Evolutionary conservation across 352 stramenopile genomes (phyloP).

Genomic region (Phytopythium kandeliae): DNA sequence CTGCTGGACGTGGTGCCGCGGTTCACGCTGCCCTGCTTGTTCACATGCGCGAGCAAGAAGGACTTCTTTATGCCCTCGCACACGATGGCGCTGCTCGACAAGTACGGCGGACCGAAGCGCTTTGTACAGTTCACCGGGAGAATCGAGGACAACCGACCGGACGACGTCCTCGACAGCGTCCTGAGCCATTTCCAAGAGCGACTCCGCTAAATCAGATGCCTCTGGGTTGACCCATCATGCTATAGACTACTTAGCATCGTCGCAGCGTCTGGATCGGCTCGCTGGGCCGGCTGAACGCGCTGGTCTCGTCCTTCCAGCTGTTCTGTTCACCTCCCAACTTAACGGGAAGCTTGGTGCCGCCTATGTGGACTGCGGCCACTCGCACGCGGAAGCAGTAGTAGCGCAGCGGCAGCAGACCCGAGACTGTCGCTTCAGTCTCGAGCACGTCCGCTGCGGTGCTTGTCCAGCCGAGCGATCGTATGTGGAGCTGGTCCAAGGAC

Average conservation of each 20-base stretch:
- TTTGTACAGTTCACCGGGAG: conserved; percentile 46
- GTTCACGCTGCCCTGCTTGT: conserved; percentile 51
- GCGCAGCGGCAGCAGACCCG: conserved; percentile 12
- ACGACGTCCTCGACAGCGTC: conserved; percentile 33
- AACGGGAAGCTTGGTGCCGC: too few relatives aligned
- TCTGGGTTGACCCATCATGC: too few relatives aligned
- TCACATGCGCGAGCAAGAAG: conserved; percentile 62
- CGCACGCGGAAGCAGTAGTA: conserved; percentile 23
- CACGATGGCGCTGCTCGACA: conserved; percentile 38
- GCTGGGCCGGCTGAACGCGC: conserved; percentile 16
- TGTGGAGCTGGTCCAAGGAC: background rate
- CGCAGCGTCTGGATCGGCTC: conserved; percentile 18
- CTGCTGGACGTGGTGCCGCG: conserved; percentile 35
- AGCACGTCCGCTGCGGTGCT: conserved; percentile 5
- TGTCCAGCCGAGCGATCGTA: conserved; percentile 6
- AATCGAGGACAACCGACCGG: conserved; percentile 59
- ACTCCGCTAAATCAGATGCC: conserved; percentile 8
- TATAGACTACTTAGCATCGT: conserved; percentile 4
- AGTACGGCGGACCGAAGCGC: conserved; percentile 57
- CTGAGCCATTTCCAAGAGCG: conserved; percentile 30
- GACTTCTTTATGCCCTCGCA: conserved; percentile 71
- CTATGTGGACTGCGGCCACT: background rate
- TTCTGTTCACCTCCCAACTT: background rate
- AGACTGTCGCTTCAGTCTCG: conserved; percentile 4
- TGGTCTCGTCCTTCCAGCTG: background rate